Evolutionary conservation across 441 rosid species (phyloP), one percentile per base, ranked within the genome.

Genomic region (Biscutella auriculata): DNA sequence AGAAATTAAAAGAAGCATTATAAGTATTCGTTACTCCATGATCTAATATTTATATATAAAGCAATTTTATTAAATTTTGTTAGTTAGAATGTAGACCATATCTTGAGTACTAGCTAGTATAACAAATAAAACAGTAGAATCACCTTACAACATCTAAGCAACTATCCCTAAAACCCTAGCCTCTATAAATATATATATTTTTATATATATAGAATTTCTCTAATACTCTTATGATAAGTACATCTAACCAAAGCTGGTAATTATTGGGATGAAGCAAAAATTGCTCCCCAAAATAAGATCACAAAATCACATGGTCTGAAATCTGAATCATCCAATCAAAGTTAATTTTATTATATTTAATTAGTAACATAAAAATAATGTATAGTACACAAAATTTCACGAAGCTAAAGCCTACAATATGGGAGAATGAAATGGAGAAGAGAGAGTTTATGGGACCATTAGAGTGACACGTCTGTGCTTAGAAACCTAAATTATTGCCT

Each of bases 261-360:
- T 57, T 16, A 68, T 62, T 62, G 41, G 54, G 37, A 62, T 26
- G n/a, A 68, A 62, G 43, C 63, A 40, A 56, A 62, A 62, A 61
- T 45, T 68, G 68, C 21, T 62, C 58, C 68, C 68, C 44, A 57
- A 14, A 15, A 6, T 33, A 62, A 50, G 64, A 63, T 68, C 68
- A 68, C 49, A 49, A 21, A 13, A 50, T 28, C 73, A 68, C 68
- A 62, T 68, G 68, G 60, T 68, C 60, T 43, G 33, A 68, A 62
- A 62, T 56, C 60, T 62, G 43, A 62, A 62, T 44, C 49, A 51
- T 6, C 73, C 60, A 62, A 68, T 62, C 35, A 62, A 62, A 34
- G 7, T 35, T 56, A 54, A 47, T 33, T 41, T 28, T 5, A 41
- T 25, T 8, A 8, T 11, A 17, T 19, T 32, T n/a, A n/a, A n/a